Conservation (phyloP, 768 basidiomycete species). For the Boletus rubescentipes region DNA sequence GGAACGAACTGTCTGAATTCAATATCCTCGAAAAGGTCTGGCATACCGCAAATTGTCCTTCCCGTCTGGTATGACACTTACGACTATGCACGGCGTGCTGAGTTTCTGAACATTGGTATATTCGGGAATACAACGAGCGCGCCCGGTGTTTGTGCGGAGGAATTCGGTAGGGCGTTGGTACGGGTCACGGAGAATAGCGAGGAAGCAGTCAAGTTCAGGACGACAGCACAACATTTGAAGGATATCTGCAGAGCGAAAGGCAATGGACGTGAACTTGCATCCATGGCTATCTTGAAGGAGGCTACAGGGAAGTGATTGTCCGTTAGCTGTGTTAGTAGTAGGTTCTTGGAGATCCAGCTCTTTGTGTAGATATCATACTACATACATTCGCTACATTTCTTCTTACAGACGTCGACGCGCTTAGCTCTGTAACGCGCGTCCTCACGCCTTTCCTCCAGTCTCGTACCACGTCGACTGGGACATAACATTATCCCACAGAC, state of each 20-base stretch:
- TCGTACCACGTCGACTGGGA: too few relatives aligned
- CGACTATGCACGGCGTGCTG: not conserved
- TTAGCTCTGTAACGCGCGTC: too few relatives aligned
- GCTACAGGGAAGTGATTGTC: not conserved
- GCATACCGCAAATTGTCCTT: constrained; percentile 8
- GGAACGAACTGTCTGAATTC: not conserved
- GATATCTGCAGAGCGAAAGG: not conserved
- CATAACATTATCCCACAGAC: too few relatives aligned
- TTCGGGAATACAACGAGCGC: constrained; percentile 1
- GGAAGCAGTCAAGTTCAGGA: constrained; percentile 2
- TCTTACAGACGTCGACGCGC: too few relatives aligned
- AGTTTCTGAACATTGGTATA: constrained; percentile 5
- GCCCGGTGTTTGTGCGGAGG: constrained; percentile 1
- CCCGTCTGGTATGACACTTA: constrained; percentile 14
- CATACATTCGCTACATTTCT: too few relatives aligned
- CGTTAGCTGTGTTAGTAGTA: too few relatives aligned
- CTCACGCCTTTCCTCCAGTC: too few relatives aligned
- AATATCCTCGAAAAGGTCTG: constrained; percentile 8
- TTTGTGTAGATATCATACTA: too few relatives aligned
- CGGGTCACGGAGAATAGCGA: not conserved
- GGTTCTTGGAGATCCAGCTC: too few relatives aligned
- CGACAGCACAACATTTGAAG: constrained; percentile 1
- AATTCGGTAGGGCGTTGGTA: constrained; percentile 4
- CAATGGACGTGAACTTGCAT: constrained; percentile 1
- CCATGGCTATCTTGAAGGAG: not conserved